Evolutionary conservation across 2,329 filamentous ascomycete genomes (phyloP).

Genomic region (Diaporthe humulicola): DNA sequence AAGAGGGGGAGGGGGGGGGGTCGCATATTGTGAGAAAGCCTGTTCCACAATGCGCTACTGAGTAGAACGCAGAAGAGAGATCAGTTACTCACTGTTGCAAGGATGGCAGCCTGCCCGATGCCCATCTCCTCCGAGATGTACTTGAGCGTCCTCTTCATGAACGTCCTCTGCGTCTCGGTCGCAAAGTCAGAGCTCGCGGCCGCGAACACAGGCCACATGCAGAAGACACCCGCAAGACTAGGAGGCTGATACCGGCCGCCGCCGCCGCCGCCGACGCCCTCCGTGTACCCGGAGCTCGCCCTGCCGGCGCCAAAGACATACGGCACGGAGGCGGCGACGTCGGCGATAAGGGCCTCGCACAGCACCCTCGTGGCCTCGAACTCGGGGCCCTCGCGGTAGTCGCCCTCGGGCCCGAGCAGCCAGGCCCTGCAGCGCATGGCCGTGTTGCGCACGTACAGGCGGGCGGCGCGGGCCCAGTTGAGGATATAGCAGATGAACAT

Average conservation of each 20-base stretch:
- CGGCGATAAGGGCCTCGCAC: conserved; percentile 16
- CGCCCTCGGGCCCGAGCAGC: conserved; percentile 34
- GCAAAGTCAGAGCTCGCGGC: conserved; percentile 40
- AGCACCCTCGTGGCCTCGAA: conserved; percentile 27
- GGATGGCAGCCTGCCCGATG: conserved; percentile 39
- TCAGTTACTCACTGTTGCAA: conserved; percentile 32
- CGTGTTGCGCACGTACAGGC: conserved; percentile 38
- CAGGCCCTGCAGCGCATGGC: conserved; percentile 38
- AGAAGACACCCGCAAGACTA: conserved; percentile 35
- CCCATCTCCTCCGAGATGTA: conserved; percentile 40
- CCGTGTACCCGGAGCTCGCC: background rate
- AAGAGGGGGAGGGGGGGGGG: background rate
- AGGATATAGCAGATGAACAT: conserved; percentile 40
- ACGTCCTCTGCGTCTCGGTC: conserved; percentile 35
- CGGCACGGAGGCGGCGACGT: conserved; percentile 38
- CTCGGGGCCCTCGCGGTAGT: conserved; percentile 34
- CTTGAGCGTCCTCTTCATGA: conserved; percentile 37
- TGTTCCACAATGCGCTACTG: too few relatives aligned
- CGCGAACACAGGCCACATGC: conserved; percentile 40
- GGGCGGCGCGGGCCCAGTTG: conserved; percentile 39
- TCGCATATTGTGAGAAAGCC: background rate
- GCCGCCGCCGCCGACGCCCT: background rate
- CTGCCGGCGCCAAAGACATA: conserved; percentile 36
- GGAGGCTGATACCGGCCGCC: conserved; percentile 31
- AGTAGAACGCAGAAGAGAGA: background rate